phyloP scores from a whole-genome alignment of 2,329 filamentous ascomycete species.

The Sporothrix curviconia region DNA sequence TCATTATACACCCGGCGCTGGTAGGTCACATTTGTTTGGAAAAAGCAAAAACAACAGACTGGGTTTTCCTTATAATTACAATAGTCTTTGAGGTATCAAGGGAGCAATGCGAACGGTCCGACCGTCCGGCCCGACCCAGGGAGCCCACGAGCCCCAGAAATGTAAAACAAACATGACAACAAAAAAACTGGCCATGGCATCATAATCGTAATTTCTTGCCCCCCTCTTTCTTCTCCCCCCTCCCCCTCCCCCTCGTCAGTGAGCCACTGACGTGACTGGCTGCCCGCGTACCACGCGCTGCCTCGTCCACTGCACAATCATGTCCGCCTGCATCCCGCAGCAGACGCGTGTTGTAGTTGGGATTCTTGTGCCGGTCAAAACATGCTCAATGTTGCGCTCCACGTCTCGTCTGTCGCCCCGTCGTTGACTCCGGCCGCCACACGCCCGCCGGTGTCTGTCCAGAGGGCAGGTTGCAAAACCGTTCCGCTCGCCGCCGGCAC shows the following conservation, averaged over 20 bases:
- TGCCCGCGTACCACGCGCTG: constrained; percentile 61
- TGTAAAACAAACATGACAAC: too few species aligned
- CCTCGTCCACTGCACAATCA: constrained; percentile 61
- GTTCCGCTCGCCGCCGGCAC: constrained; percentile 66
- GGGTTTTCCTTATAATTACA: too few species aligned
- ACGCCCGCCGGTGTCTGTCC: constrained; percentile 33
- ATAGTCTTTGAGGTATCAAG: too few species aligned
- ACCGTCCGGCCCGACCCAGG: too few species aligned
- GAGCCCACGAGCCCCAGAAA: neutral
- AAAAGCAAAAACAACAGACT: too few species aligned
- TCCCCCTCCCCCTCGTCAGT: neutral
- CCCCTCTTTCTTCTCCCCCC: neutral
- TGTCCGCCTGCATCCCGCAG: constrained; percentile 56
- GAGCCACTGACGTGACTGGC: constrained; percentile 22
- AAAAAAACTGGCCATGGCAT: too few species aligned
- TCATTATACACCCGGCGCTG: too few species aligned
- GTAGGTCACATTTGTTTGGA: too few species aligned
- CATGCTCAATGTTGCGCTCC: constrained; percentile 78
- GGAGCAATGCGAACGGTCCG: too few species aligned
- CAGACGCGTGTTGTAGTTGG: constrained; percentile 63
- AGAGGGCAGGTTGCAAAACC: constrained; percentile 78
- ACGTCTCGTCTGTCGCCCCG: constrained; percentile 67
- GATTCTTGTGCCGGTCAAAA: constrained; percentile 67
- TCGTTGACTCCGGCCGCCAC: constrained; percentile 73
- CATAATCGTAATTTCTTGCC: neutral